A percentile compares a stretch with the other conserved stretches of the same genome.
These are phyloP conservation scores for Suillus sp. DNA, from an alignment of 768 basidiomycete species.

Conservation along the genomic window DNA sequence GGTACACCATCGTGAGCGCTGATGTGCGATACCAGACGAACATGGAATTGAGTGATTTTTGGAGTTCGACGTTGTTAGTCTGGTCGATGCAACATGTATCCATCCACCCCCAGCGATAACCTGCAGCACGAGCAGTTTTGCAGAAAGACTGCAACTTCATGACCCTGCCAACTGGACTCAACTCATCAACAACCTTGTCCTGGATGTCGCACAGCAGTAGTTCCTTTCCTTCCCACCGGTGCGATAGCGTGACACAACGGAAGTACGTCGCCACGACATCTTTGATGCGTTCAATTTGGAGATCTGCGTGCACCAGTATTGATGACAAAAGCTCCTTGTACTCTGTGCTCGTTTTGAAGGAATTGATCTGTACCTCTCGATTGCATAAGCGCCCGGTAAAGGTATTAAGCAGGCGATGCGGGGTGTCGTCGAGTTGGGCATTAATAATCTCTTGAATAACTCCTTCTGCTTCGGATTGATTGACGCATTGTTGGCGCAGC, in stretches of 20 bases:
- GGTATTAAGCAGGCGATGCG: not conserved
- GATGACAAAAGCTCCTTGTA: constrained; percentile 1
- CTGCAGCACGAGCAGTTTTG: not conserved
- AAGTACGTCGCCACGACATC: not conserved
- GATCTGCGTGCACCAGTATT: not conserved
- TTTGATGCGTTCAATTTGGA: not conserved
- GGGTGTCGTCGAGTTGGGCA: not conserved
- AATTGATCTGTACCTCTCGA: not conserved
- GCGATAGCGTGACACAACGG: not conserved
- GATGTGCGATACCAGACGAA: not conserved
- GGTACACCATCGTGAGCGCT: not conserved
- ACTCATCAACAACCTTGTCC: not conserved
- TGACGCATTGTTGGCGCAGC: not conserved
- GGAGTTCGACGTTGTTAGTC: not conserved
- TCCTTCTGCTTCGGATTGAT: not conserved
- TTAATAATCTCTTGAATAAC: not conserved
- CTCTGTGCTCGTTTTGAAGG: not conserved
- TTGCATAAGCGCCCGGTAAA: not conserved
- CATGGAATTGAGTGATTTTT: not conserved
- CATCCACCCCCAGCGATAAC: not conserved
- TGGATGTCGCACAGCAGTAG: not conserved
- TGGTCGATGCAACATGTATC: not conserved
- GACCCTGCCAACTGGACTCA: not conserved
- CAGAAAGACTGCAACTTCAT: not conserved
- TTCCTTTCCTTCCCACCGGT: not conserved